Percentiles rank a stretch among this genome's conserved stretches.
Evolutionary conservation across 2,329 filamentous ascomycete species (phyloP).

Genomic region (Exophiala sp.): DNA sequence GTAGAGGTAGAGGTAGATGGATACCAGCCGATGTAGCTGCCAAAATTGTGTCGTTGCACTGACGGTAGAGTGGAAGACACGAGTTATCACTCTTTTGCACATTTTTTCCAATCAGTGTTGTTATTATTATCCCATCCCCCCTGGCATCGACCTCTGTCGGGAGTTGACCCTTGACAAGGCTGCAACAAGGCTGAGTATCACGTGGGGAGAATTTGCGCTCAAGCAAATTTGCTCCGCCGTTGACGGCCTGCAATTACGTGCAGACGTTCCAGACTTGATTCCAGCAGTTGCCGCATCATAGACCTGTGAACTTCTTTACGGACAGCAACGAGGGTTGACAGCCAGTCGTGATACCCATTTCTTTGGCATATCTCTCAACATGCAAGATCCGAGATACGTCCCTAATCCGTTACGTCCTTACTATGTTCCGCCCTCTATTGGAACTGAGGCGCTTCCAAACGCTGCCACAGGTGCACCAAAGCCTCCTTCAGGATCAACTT

Average conservation of each 20-base stretch:
- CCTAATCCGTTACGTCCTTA: conserved; percentile 57
- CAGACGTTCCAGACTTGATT: neutral
- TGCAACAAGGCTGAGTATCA: neutral
- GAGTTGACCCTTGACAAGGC: neutral
- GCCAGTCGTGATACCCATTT: neutral
- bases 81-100: no score
- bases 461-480: conserved; percentile 32
- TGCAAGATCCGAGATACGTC: conserved; percentile 37
- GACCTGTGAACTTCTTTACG: neutral
- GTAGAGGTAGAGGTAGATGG: no score
- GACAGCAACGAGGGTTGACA: neutral
- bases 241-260: neutral
- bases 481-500: conserved; percentile 39
- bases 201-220: neutral
- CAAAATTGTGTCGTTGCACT: no score
- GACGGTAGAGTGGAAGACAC: no score
- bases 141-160: no score
- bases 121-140: no score
- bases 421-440: conserved; percentile 61
- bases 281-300: neutral
- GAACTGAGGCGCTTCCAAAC: conserved; percentile 42
- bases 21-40: no score
- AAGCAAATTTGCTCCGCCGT: neutral
- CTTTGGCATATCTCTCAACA: neutral
- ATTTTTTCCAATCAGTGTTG: no score